Evolutionary conservation across 2,329 filamentous ascomycete genomes (phyloP), one percentile per base, ranked within the genome.

Genomic region (Fusarium graminum): DNA sequence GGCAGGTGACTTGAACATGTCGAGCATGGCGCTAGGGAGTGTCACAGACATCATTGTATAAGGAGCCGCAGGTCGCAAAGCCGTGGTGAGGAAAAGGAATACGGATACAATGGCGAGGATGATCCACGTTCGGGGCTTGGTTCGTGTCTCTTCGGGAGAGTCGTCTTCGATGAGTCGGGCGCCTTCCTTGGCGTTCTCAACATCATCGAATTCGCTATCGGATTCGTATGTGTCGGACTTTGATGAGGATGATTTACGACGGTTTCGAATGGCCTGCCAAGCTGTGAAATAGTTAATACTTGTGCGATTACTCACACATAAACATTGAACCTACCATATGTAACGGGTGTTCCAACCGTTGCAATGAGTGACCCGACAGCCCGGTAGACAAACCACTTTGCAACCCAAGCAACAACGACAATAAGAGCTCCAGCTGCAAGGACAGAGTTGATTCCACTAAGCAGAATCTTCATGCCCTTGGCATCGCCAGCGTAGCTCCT

Each of bases 21-120:
- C 71, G 29, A 77, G 52, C 49, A 78, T 69, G 1, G 75, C 63
- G 8, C 74, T 42, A 2, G 76, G 76, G 0, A 78, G 69, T 0
- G 76, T 77, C 7, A 68, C 68, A n/a, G 75, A 72, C 68, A 78
- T 75, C 55, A 74, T 74, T 17, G 49, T 65, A 52, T 77, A 78
- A 5, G 76, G 76, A 19, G 62, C 64, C 4, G 63, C 43, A 2
- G 75, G 73, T n/a, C 76, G 72, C 39, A 75, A 43, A 5, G 68
- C 7, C 7, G 67, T 67, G 0, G 66, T 68, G 8, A 73, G 39
- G 25, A 49, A 52, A 7, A 73, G 41, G 36, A 59, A 70, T 12
- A 59, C 30, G 7, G 59, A 17, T 0, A 51, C 22, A 6, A 34
- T 4, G 9, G 40, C 39, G 3, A 69, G 32, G 17, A 65, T 28